Evolutionary conservation across 805 yeast species (phyloP).

Genomic region (Diddensiella santjacobensis): DNA sequence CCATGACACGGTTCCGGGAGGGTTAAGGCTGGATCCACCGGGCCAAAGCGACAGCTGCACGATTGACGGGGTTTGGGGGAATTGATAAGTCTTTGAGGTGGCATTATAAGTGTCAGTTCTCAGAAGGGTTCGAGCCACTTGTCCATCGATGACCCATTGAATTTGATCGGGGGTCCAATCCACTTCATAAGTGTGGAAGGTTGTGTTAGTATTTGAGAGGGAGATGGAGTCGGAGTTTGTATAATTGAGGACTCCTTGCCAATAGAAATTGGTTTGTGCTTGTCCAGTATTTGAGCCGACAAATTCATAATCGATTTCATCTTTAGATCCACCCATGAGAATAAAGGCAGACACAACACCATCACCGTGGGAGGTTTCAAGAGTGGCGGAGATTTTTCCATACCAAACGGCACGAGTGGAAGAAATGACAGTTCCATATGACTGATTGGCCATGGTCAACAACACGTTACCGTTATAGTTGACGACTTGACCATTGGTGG

Average conservation of each 20-base stretch:
- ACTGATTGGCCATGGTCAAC: constrained; percentile 73
- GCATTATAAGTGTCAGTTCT: constrained; percentile 51
- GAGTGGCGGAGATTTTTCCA: constrained; percentile 66
- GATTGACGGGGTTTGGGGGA: constrained; percentile 87
- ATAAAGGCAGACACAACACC: constrained; percentile 88
- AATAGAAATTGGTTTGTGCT: constrained; percentile 78
- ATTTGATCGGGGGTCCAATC: constrained; percentile 80
- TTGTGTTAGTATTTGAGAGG: constrained; percentile 50
- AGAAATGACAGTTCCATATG: constrained; percentile 79
- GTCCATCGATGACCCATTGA: constrained; percentile 73
- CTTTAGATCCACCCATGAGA: constrained; percentile 77
- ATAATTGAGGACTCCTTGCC: constrained; percentile 68
- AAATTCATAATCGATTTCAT: constrained; percentile 85
- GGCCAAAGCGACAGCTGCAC: constrained; percentile 63
- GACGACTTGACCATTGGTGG: constrained; percentile 51
- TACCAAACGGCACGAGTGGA: constrained; percentile 83
- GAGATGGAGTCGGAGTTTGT: constrained; percentile 49
- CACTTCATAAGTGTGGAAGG: constrained; percentile 70
- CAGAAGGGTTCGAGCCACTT: constrained; percentile 57
- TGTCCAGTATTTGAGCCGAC: constrained; percentile 67
- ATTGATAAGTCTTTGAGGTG: constrained; percentile 63
- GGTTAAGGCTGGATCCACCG: constrained; percentile 47
- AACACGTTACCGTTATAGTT: constrained; percentile 52
- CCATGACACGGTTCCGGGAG: constrained; percentile 65
- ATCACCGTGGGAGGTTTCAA: constrained; percentile 67